Base-by-base conservation (phyloP, 2,329 filamentous ascomycete genomes). In the Alternaria atra region DNA sequence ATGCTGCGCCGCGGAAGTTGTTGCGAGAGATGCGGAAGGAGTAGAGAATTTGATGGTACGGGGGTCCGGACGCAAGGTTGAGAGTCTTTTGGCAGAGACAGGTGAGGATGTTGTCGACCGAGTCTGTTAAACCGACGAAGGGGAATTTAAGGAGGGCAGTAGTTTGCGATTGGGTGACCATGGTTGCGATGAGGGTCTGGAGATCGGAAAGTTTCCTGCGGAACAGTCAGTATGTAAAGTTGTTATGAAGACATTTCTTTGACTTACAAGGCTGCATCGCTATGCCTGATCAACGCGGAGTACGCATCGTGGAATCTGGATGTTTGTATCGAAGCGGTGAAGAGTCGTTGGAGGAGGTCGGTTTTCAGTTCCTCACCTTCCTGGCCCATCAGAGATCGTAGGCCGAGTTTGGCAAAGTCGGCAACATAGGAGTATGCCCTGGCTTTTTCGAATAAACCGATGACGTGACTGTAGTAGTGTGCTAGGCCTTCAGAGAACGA, bases 21-120 rank as follows among this genome's bases (percentile, higher is more conserved):
- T 89, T 88, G 67, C 90, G 90, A 64, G 89, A 89, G 67, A 97
- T 90, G 52, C 95, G 89, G 88, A 94, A 97, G 3, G 94, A 90
- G 77, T 97, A 97, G 48, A 98, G 87, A 58, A 97, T 90, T 71
- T 94, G 91, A 74, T 95, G 92, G 74, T 94, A 97, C 4, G 92
- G 91, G 0, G 89, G 86, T 9, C 80, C 80, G 34, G 77, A 79
- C 29, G 81, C 83, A 37, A 92, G 86, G 57, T 92, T 90, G 43
- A 87, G 82, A 35, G 90, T 88, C 57, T 87, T 86, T 65, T 87
- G 87, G 75, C 91, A 93, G 70, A 92, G 87, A 35, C 89, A 87
- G 6, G 87, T 83, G 10, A 99, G 86, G 37, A 93, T 89, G 5
- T 89, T 87, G 74, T 99, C 94, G 17, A 97, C 90, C 25, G 90